A percentile compares a stretch with the other conserved stretches of the same genome.
Conservation (phyloP, 1,284 basidiomycete species). For the Ceraceosorus guamensis region DNA sequence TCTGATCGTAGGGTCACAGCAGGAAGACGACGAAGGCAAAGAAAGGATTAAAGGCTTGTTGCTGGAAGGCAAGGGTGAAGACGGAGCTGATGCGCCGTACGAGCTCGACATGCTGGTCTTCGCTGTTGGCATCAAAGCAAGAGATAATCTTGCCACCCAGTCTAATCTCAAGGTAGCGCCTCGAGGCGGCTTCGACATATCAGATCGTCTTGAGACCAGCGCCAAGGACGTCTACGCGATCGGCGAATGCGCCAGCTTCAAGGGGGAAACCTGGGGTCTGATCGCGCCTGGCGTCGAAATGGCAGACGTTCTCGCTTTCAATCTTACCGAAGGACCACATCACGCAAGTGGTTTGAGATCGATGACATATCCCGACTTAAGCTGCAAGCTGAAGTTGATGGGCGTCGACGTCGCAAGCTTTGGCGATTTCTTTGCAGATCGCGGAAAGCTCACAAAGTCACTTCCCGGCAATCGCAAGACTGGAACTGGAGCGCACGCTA, state of each 20-base stretch:
- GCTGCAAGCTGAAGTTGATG: constrained; percentile 65
- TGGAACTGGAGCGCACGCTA: not conserved
- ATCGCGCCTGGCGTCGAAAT: constrained; percentile 68
- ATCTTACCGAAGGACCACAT: constrained; percentile 54
- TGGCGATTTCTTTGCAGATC: constrained; percentile 66
- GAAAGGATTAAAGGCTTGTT: constrained; percentile 32
- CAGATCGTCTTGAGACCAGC: constrained; percentile 58
- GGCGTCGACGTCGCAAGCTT: constrained; percentile 69
- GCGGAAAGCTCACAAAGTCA: constrained; percentile 47
- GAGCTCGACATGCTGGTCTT: constrained; percentile 48
- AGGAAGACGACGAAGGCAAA: constrained; percentile 12
- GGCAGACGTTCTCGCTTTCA: constrained; percentile 69
- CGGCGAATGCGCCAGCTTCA: constrained; percentile 68
- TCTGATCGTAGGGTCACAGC: constrained; percentile 36
- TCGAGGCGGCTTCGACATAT: constrained; percentile 59
- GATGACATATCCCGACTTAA: constrained; percentile 61
- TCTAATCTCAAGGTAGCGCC: constrained; percentile 47
- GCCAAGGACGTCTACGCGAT: constrained; percentile 63
- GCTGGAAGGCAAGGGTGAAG: constrained; percentile 22
- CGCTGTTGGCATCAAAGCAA: constrained; percentile 56
- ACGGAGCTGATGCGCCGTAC: constrained; percentile 32
- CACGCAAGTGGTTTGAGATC: constrained; percentile 51
- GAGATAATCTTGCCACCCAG: constrained; percentile 60
- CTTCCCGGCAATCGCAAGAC: constrained; percentile 30
- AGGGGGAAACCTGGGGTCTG: constrained; percentile 62